phyloP scores from a whole-genome alignment of 2,329 filamentous ascomycete species.

The Emergomyces orientalis region DNA sequence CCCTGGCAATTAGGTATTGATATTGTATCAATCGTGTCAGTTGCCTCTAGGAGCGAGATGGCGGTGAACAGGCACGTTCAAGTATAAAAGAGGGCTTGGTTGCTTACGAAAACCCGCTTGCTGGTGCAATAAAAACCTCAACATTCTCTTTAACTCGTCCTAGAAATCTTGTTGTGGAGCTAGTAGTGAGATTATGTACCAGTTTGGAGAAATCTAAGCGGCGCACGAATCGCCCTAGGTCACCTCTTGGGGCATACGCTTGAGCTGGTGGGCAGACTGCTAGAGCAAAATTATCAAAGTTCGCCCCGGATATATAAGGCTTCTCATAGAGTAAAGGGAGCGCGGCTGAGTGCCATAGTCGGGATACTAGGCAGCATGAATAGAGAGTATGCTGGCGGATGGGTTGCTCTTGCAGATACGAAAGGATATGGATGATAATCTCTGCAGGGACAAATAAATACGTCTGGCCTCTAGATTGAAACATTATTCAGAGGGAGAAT shows the following conservation, averaged over 20 bases:
- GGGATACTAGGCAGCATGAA: conserved; percentile 44
- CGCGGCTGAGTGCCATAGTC: conserved; percentile 49
- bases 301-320: conserved; percentile 44
- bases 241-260: conserved; percentile 38
- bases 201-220: conserved; percentile 46
- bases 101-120: conserved; percentile 46
- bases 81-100: not conserved
- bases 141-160: conserved; percentile 45
- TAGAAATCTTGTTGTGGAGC: conserved; percentile 48
- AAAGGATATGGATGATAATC: conserved; percentile 43
- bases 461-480: conserved; percentile 18
- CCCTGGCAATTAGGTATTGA: not conserved
- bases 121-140: conserved; percentile 48
- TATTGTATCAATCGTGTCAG: not conserved
- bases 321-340: conserved; percentile 44
- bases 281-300: conserved; percentile 46
- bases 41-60: not conserved
- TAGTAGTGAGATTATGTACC: conserved; percentile 51
- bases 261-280: conserved; percentile 47
- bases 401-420: conserved; percentile 30
- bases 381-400: conserved; percentile 41
- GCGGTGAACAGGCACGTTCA: not conserved
- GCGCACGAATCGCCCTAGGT: conserved; percentile 43
- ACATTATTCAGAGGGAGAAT: not conserved
- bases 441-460: conserved; percentile 45